Percentiles rank a stretch among this genome's conserved stretches.
Evolutionary conservation across 106 monocot species (phyloP).

Genomic region (Dioscorea dumetorum): DNA sequence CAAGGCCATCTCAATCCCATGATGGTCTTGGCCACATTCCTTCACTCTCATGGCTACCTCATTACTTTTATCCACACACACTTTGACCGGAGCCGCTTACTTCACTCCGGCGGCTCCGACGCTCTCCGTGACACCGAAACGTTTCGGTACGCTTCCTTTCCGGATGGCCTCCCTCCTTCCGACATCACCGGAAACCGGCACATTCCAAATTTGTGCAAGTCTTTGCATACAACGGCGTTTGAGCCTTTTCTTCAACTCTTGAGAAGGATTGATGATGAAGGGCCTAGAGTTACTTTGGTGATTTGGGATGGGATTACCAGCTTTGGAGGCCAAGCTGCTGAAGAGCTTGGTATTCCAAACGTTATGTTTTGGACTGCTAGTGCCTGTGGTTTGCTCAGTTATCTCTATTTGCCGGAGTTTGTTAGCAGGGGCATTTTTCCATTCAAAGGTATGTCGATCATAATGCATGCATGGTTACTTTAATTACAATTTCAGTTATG

Average conservation of each 20-base stretch:
- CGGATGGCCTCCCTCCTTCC: background rate
- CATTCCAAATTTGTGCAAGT: background rate
- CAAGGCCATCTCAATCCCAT: slow-evolving; percentile 7
- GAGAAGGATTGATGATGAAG: background rate
- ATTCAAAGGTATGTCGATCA: slow-evolving; percentile 1
- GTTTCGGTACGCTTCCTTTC: background rate
- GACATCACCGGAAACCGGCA: background rate
- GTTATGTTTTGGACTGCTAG: background rate
- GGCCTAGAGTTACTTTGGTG: background rate
- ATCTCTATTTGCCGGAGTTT: background rate
- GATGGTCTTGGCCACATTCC: background rate
- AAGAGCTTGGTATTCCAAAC: background rate
- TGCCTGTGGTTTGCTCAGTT: background rate
- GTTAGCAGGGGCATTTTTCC: background rate
- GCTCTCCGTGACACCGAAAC: background rate
- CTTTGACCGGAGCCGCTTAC: background rate
- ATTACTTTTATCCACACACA: background rate
- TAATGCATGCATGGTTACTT: too few species aligned
- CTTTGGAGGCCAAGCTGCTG: background rate
- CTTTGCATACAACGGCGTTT: background rate
- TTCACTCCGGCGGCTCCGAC: background rate
- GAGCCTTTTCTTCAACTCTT: background rate
- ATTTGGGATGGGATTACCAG: slow-evolving; percentile 4
- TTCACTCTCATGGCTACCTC: background rate
- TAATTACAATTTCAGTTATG: too few species aligned